Base-by-base conservation (phyloP, 2,329 filamentous ascomycete species). In the Phaeosphaeriaceae sp. region DNA sequence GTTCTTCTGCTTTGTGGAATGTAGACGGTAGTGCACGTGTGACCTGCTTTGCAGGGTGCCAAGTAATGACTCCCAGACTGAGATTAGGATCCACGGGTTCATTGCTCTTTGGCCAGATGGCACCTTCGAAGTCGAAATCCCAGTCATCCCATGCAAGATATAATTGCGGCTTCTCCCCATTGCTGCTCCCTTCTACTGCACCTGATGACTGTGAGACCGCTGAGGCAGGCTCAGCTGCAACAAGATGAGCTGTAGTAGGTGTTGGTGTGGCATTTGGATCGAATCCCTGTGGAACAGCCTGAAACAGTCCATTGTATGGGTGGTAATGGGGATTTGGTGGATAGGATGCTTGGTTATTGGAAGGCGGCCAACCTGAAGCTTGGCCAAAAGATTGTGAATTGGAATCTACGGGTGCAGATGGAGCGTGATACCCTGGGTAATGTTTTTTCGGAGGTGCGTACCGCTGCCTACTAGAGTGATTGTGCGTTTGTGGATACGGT, bases 31-130 rank as follows among this genome's bases (percentile, higher is more conserved):
- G 56, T 15, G 77, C 73, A 32, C 72, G 70, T 16, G 70, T 75
- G 13, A 74, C 72, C 30, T 77, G 73, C 38, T 76, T 67, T 1
- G 77, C 74, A 7, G 77, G 71, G 36, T 74, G 73, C 76, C 75
- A 79, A n/a, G 66, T 66, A 15, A 79, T 78, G 11, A 75, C 65
- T 17, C 77, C 77, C 15, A 80, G 61, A 55, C 77, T 79, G 11
- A 79, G 61, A 20, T 70, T 65, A 4, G 73, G 69, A 46, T 78
- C 69, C 29, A 79, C 73, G 11, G 75, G 71, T 32, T 79, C 75
- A 16, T 76, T 76, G 46, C 73, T 71, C 50, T 76, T 74, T 6
- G 73, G 71, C 68, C 72, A 79, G 43, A 76, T 76, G 11, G 76
- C 73, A 29, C 70, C 74, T 33, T 77, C 76, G 32, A 74, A 79